Percentiles rank a stretch among this genome's conserved stretches.
Conservation (phyloP, 805 yeast species). For the Candida bentonensis region DNA sequence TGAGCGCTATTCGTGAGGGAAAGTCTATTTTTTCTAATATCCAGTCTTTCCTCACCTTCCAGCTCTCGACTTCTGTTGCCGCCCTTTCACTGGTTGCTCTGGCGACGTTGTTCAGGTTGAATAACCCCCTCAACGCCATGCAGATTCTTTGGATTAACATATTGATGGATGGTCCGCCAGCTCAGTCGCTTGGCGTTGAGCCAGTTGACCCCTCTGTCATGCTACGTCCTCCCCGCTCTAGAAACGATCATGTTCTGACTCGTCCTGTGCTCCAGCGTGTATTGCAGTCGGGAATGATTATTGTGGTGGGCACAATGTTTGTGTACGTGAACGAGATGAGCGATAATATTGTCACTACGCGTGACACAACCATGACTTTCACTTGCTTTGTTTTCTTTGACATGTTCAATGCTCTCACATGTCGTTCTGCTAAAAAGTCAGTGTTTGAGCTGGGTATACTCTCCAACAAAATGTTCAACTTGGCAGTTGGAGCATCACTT, state of each 20-base stretch:
- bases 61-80: conserved; percentile 89
- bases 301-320: conserved; percentile 73
- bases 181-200: conserved; percentile 93
- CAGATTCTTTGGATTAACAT: conserved; percentile 96
- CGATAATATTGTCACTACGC: conserved; percentile 60
- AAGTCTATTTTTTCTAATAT: conserved; percentile 93
- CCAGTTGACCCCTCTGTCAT: conserved; percentile 93
- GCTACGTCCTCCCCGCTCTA: conserved; percentile 89
- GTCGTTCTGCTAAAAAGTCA: conserved; percentile 79
- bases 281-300: conserved; percentile 60
- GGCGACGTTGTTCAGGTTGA: conserved; percentile 73
- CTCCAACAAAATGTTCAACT: conserved; percentile 78
- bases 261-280: conserved; percentile 54
- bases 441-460: conserved; percentile 67
- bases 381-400: conserved; percentile 93
- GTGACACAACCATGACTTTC: conserved; percentile 98
- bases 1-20: conserved; percentile 92
- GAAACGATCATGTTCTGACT: conserved; percentile 76
- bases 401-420: conserved; percentile 90
- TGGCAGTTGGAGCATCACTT: conserved; percentile 79
- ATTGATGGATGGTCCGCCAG: conserved; percentile 98
- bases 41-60: conserved; percentile 89
- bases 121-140: conserved; percentile 95
- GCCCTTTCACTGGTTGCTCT: conserved; percentile 82
- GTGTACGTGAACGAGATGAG: conserved; percentile 80